Conservation (phyloP, 2,329 filamentous ascomycete genomes). For the Paradendryphiella salina region DNA sequence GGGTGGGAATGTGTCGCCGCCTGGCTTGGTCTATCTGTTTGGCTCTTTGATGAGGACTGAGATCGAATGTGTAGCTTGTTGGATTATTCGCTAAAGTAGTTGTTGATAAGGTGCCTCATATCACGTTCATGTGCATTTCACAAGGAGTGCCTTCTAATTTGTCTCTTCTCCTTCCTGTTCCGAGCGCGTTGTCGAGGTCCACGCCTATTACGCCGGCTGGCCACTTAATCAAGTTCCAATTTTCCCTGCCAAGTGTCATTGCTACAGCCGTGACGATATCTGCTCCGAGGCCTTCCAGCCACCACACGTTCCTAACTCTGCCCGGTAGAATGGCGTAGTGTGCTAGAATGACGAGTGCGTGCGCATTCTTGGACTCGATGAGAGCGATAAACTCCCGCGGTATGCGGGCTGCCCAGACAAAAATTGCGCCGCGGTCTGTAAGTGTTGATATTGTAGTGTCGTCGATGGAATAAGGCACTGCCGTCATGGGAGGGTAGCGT, state of each 20-base stretch:
- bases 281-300: slow-evolving; percentile 41
- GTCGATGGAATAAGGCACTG: slow-evolving; percentile 37
- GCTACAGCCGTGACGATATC: slow-evolving; percentile 41
- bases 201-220: slow-evolving; percentile 35
- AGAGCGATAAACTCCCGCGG: slow-evolving; percentile 37
- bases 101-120: slow-evolving; percentile 14
- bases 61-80: too few relatives aligned
- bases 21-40: too few relatives aligned
- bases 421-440: slow-evolving; percentile 41
- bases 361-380: slow-evolving; percentile 35
- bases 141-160: slow-evolving; percentile 24
- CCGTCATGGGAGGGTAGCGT: slow-evolving; percentile 30
- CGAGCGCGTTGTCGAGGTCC: slow-evolving; percentile 31
- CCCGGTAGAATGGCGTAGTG: slow-evolving; percentile 46
- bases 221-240: slow-evolving; percentile 40
- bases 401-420: slow-evolving; percentile 38
- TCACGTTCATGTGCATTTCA: slow-evolving; percentile 36
- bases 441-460: slow-evolving; percentile 34
- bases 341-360: slow-evolving; percentile 45
- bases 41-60: not conserved
- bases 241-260: slow-evolving; percentile 37
- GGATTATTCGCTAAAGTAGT: not conserved
- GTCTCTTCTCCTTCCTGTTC: slow-evolving; percentile 20
- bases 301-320: slow-evolving; percentile 42
- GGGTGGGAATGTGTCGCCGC: too few relatives aligned